These are phyloP conservation scores for Cyberlindnera petersonii DNA, from an alignment of 805 yeast genomes.

Conservation along the genomic window DNA sequence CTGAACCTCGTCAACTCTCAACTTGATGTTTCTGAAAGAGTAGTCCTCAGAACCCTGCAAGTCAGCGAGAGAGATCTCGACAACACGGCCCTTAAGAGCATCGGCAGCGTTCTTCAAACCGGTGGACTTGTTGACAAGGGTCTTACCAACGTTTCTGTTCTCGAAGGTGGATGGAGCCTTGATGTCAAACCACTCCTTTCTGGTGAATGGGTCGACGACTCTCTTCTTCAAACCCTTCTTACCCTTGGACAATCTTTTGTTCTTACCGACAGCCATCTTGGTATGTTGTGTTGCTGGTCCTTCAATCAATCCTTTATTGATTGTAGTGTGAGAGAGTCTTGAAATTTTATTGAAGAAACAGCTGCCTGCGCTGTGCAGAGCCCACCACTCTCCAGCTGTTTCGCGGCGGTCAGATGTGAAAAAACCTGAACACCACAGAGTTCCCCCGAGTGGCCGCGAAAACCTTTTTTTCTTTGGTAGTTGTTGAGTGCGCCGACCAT, in stretches of 20 bases:
- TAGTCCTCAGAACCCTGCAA: constrained; percentile 98
- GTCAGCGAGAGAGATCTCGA: constrained; percentile 94
- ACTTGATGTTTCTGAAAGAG: constrained; percentile 94
- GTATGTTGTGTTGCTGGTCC: constrained; percentile 12
- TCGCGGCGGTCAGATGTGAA: constrained; percentile 4
- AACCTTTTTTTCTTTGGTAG: too few relatives aligned
- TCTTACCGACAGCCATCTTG: constrained; percentile 72
- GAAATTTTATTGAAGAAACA: constrained; percentile 16
- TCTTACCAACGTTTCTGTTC: constrained; percentile 98
- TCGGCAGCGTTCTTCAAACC: constrained; percentile 98
- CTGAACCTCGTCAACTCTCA: constrained; percentile 98
- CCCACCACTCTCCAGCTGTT: neutral
- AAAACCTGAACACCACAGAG: constrained; percentile 13
- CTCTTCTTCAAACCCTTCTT: constrained; percentile 99
- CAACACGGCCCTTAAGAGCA: constrained; percentile 96
- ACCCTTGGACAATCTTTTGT: constrained; percentile 80
- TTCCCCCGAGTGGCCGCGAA: constrained; percentile 1
- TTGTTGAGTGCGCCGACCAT: constrained; percentile 13
- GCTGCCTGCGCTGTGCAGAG: constrained; percentile 1
- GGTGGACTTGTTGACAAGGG: constrained; percentile 95
- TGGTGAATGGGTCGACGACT: constrained; percentile 99
- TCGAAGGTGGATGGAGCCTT: constrained; percentile 98
- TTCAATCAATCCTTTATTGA: constrained; percentile 28
- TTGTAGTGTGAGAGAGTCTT: constrained; percentile 13
- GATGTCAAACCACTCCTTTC: constrained; percentile 98